Evolutionary conservation across 2,329 filamentous ascomycete species (phyloP).

Genomic region (Zymoseptoria pseudotritici): DNA sequence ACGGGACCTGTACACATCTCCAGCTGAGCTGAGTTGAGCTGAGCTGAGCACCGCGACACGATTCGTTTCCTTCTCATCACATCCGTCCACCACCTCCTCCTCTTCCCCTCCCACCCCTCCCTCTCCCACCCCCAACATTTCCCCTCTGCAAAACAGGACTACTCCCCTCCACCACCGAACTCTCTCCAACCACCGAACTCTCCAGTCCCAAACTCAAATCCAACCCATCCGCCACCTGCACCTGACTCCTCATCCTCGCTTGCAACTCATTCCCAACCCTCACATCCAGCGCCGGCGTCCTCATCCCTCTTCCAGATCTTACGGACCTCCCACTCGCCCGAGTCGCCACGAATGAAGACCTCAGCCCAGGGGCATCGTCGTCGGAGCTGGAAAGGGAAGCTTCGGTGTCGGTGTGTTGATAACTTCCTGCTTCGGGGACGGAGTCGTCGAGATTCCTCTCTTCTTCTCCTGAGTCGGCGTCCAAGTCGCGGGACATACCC

Average conservation of each 20-base stretch:
- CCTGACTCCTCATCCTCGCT: constrained; percentile 25
- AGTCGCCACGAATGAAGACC: constrained; percentile 15
- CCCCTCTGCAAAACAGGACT: constrained; percentile 28
- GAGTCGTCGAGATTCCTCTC: constrained; percentile 40
- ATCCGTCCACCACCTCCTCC: background rate
- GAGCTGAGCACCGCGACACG: too few species aligned
- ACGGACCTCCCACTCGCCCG: constrained; percentile 8
- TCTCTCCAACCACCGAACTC: constrained; percentile 31
- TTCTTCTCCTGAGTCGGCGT: constrained; percentile 43
- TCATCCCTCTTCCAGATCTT: too few species aligned
- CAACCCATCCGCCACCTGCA: constrained; percentile 22
- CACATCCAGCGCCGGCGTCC: constrained; percentile 1
- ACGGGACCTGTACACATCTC: too few species aligned
- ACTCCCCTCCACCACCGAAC: constrained; percentile 28
- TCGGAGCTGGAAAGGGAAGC: background rate
- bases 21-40: too few species aligned
- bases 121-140: constrained; percentile 5
- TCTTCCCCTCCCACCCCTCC: too few species aligned
- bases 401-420: constrained; percentile 49
- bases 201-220: constrained; percentile 26
- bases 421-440: constrained; percentile 46
- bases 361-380: background rate
- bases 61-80: too few species aligned
- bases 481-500: constrained; percentile 48
- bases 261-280: constrained; percentile 16